Evolutionary conservation across 495 filamentous ascomycete species (phyloP).

Genomic region (Paragyromitra xinjiangensis): DNA sequence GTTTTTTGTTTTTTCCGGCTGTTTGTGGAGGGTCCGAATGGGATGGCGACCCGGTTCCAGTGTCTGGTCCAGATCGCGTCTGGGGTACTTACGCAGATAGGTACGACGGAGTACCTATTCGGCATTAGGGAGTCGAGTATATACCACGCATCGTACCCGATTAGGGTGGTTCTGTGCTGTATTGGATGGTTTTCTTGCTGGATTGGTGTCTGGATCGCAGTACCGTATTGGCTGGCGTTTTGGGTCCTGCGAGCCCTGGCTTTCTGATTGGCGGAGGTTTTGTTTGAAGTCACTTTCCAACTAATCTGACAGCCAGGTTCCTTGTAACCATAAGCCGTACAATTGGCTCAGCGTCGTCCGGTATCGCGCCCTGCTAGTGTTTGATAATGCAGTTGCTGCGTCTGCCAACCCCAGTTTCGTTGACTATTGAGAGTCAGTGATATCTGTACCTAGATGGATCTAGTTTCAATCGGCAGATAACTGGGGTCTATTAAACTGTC

Average conservation of each 20-base stretch:
- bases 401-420: constrained; percentile 12
- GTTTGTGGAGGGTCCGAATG: constrained; percentile 36
- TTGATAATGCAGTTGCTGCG: constrained; percentile 18
- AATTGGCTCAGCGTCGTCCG: constrained; percentile 12
- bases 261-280: background rate
- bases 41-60: constrained; percentile 33
- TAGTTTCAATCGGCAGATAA: background rate
- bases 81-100: constrained; percentile 36
- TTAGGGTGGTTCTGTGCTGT: background rate
- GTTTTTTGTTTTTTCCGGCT: constrained; percentile 11
- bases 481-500: constrained; percentile 23
- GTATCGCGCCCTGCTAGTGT: background rate
- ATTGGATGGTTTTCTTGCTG: background rate
- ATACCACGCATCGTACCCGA: constrained; percentile 9
- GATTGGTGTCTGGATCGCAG: background rate
- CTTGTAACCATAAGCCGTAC: background rate
- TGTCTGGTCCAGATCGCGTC: constrained; percentile 36
- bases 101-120: constrained; percentile 24
- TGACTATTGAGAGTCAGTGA: constrained; percentile 6
- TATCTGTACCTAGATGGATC: constrained; percentile 13
- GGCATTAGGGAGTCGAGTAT: constrained; percentile 22
- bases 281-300: background rate
- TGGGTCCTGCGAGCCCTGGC: background rate
- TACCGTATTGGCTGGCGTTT: background rate
- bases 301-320: background rate